phyloP scores from a whole-genome alignment of 805 yeast species.

The Scheffersomyces coipomensis region DNA sequence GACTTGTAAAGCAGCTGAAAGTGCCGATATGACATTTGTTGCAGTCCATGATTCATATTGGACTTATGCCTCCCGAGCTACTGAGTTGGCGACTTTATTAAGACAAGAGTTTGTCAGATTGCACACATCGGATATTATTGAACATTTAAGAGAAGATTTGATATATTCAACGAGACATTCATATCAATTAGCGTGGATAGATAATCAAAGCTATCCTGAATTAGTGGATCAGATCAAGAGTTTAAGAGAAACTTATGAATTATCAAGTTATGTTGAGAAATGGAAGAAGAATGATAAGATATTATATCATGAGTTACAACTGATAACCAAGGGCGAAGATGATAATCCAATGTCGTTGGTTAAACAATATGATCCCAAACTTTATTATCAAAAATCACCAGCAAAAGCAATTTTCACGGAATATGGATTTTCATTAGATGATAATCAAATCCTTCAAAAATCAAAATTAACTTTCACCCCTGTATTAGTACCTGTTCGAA shows the following conservation, averaged over 20 bases:
- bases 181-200: slow-evolving; percentile 34
- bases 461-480: slow-evolving; percentile 17
- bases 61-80: slow-evolving; percentile 37
- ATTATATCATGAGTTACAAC: slow-evolving; percentile 12
- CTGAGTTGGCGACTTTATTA: slow-evolving; percentile 19
- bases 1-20: slow-evolving; percentile 27
- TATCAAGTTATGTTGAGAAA: neutral
- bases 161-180: slow-evolving; percentile 16
- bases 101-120: slow-evolving; percentile 36
- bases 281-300: slow-evolving; percentile 1
- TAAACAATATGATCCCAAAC: slow-evolving; percentile 18
- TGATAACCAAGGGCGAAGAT: slow-evolving; percentile 3
- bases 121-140: slow-evolving; percentile 25
- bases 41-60: slow-evolving; percentile 46
- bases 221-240: slow-evolving; percentile 4
- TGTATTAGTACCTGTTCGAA: slow-evolving; percentile 28
- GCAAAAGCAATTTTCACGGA: neutral
- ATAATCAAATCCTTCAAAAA: neutral
- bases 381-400: slow-evolving; percentile 12
- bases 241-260: slow-evolving; percentile 6
- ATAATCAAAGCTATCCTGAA: slow-evolving; percentile 11
- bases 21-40: slow-evolving; percentile 24
- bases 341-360: slow-evolving; percentile 7
- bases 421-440: slow-evolving; percentile 3
- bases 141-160: slow-evolving; percentile 25